Evolutionary conservation across 164 flowering plant genomes (phyloP).

Genomic region (Kalanchoe fedtschenkoi): DNA sequence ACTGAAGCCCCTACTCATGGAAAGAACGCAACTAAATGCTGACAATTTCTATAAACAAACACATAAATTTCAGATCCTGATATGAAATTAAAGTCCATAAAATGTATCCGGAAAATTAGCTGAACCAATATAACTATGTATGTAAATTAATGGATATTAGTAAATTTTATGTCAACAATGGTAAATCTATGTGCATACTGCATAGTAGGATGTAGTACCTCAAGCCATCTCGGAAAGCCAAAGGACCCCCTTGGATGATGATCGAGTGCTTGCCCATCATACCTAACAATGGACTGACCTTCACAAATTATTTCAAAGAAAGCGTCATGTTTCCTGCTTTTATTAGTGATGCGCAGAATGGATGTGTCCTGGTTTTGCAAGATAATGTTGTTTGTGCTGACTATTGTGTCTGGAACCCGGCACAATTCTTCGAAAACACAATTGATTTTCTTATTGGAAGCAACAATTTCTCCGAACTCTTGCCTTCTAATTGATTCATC

Average conservation of each 20-base stretch:
- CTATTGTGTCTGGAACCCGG: conserved; percentile 58
- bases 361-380: conserved; percentile 71
- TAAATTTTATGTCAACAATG: too few species aligned
- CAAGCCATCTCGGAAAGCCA: conserved; percentile 92
- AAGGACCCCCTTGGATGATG: conserved; percentile 55
- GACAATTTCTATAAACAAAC: too few species aligned
- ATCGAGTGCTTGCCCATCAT: conserved; percentile 45
- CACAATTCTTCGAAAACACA: conserved; percentile 33
- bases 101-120: too few species aligned
- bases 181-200: too few species aligned
- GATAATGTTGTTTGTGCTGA: conserved; percentile 63
- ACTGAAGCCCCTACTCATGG: too few species aligned
- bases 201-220: conserved; percentile 36
- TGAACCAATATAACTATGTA: too few species aligned
- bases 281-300: conserved; percentile 44
- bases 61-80: too few species aligned
- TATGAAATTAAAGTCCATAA: too few species aligned
- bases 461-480: conserved; percentile 65
- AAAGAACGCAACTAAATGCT: too few species aligned
- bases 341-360: conserved; percentile 60
- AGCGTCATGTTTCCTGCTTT: conserved; percentile 34
- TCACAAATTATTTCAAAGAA: conserved; percentile 57
- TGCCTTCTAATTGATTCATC: conserved; percentile 78
- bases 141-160: too few species aligned
- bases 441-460: conserved; percentile 43